Evolutionary conservation across 345 rosid species (phyloP), one percentile per base, ranked within the genome.

Genomic region (Trapa bicornis): DNA sequence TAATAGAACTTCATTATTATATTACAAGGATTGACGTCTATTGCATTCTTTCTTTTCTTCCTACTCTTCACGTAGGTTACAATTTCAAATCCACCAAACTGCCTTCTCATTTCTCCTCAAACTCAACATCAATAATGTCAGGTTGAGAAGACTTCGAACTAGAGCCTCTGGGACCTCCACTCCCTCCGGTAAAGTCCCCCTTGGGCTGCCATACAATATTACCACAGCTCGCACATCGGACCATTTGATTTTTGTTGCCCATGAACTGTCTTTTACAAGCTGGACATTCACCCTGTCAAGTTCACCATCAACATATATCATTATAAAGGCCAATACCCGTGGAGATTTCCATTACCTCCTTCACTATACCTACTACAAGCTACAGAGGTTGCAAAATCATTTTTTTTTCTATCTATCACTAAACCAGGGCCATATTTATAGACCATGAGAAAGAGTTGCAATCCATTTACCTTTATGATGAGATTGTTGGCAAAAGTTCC

Each of bases 151-250:
- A 74, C 74, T 81, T 86, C 33, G 77, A 67, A 22, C 29, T 22
- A 42, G 81, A 61, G 45, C 64, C 36, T 14, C 10, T 43, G 12
- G 60, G 72, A 38, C 80, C 81, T 72, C 71, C 65, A 11, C 84
- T 75, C 54, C 81, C 86, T 76, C 80, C 72, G 33, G 88, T 78
- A 77, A 82, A 83, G 75, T 85, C 96, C 50, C 84, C 88, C 78
- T 84, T 68, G 2, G 98, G 92, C 67, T 93, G 91, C 97, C 98
- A 93, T 65, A 93, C 98, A 37, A 74, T 90, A 85, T 93, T 93
- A 68, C 98, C 85, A 57, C 98, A 90, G 64, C 90, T 75, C 22
- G 81, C 67, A 58, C 98, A 93, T 1, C 85, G 89, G 66, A 93
- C 80, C 47, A 79, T 69, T 77, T 88, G 97, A 81, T 69, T 90